Evolutionary conservation across 495 filamentous ascomycete species (phyloP), one percentile per base, ranked within the genome.

Genomic region (Lepidopterella palustris): DNA sequence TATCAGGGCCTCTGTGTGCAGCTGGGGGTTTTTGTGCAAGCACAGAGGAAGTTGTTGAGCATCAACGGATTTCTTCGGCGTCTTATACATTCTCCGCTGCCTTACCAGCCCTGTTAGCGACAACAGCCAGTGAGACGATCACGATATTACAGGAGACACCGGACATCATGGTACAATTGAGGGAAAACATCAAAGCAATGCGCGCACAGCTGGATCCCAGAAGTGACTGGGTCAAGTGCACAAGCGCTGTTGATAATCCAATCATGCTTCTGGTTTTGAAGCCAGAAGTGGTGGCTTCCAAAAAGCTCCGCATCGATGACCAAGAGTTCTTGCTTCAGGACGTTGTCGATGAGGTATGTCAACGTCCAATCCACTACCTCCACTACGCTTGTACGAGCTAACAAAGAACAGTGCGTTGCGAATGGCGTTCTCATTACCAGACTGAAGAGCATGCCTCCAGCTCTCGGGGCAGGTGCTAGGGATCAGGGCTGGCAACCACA

Each of bases 1-100:
- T 98, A 28, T 86, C 93, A 11, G 90, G 95, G 27, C 86, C 90
- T 18, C 79, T 97, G 45, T 90, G 92, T 69, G 90, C 89, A 10
- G 93, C 90, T 45, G 93, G 93, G 58, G 93, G 93, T 27, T 98
- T 98, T 78, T 98, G 93, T 71, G 90, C 90, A 32, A 91, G 92
- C 23, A 83, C 84, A 27, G 81, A 83, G 53, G 93, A 96, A 69
- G 89, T 97, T 35, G 86, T 97, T 18, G 89, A 93, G 72, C 93
- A 98, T 68, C 93, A 97, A 72, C 89, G 93, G 58, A 88, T 98
- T 66, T 88, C 87, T 15, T 87, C 90, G 27, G 80, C 88, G 5
- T 84, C 92, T 3, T 97, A 97, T 71, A 96, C 92, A 9, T 98
- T 87, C 77, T 96, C 91, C 45, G 93, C 93, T 10, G 93, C 95